Conservation (phyloP, 2,329 filamentous ascomycete genomes). For the Paracoccidioides lutzii region DNA sequence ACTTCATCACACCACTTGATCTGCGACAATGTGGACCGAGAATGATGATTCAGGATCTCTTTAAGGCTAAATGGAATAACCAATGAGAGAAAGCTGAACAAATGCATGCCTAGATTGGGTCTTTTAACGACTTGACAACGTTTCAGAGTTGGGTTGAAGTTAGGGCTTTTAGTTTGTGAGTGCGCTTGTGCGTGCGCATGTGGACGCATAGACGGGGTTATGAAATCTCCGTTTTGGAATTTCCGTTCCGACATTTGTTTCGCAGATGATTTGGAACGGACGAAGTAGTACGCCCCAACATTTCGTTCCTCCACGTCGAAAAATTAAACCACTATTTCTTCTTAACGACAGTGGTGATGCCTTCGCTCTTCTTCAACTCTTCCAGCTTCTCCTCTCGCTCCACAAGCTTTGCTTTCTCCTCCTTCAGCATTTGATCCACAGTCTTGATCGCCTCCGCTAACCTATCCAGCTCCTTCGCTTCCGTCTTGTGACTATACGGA, state of each 20-base stretch:
- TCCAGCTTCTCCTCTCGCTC: constrained; percentile 49
- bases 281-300: too few species aligned
- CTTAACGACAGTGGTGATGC: constrained; percentile 25
- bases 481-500: constrained; percentile 61
- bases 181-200: too few species aligned
- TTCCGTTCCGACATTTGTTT: too few species aligned
- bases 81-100: neutral
- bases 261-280: too few species aligned
- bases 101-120: neutral
- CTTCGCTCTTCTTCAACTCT: constrained; percentile 35
- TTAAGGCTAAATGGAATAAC: neutral
- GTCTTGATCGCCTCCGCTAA: constrained; percentile 48
- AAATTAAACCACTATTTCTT: constrained; percentile 22
- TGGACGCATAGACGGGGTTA: too few species aligned
- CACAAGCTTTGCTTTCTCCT: constrained; percentile 50
- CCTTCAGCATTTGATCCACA: constrained; percentile 48
- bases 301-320: neutral
- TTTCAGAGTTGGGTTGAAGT: too few species aligned
- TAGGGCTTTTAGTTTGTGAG: too few species aligned
- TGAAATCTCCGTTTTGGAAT: too few species aligned
- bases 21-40: neutral
- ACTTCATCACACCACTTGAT: too few species aligned
- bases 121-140: neutral
- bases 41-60: neutral
- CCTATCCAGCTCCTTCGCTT: constrained; percentile 52